phyloP scores from a whole-genome alignment of 208 protist species.

The Blastocrithidia nonstop region DNA sequence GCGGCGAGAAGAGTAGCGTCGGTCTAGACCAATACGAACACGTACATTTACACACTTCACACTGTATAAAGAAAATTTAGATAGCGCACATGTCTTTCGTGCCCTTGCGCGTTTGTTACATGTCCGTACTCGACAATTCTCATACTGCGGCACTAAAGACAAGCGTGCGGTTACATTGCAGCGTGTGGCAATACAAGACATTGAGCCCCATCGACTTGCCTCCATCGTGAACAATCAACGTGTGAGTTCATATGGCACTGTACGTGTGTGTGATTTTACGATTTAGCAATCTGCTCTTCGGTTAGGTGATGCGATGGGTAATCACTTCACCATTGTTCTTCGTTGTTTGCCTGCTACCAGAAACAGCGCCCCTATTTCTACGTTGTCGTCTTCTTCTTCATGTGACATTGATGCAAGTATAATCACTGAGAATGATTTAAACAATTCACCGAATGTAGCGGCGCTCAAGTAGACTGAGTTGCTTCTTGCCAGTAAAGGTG shows the following conservation, averaged over 20 bases:
- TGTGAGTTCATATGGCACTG: conserved; percentile 23
- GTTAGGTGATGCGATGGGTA: conserved; percentile 82
- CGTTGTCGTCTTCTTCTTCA: no score
- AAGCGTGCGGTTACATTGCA: conserved; percentile 90
- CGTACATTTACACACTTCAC: conserved; percentile 80
- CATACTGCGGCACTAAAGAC: conserved; percentile 93
- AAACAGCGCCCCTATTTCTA: no score
- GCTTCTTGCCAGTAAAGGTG: no score
- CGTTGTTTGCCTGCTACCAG: conserved; percentile 24
- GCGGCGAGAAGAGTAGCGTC: conserved; percentile 38
- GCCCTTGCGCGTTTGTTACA: conserved; percentile 41
- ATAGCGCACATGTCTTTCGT: conserved; percentile 68
- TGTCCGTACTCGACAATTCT: conserved; percentile 45
- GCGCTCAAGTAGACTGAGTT: no score
- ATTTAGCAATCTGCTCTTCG: conserved; percentile 31
- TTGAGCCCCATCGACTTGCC: conserved; percentile 48
- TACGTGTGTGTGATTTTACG: conserved; percentile 75
- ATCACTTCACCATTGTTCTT: conserved; percentile 86
- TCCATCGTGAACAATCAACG: conserved; percentile 31
- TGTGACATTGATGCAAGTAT: no score
- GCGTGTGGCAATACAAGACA: conserved; percentile 55
- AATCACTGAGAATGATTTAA: no score
- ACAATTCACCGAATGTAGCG: no score
- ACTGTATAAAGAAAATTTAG: conserved; percentile 90
- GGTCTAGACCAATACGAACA: conserved; percentile 10